Evolutionary conservation across 208 protist genomes (phyloP).

Genomic region (Leishmania gerbilli): DNA sequence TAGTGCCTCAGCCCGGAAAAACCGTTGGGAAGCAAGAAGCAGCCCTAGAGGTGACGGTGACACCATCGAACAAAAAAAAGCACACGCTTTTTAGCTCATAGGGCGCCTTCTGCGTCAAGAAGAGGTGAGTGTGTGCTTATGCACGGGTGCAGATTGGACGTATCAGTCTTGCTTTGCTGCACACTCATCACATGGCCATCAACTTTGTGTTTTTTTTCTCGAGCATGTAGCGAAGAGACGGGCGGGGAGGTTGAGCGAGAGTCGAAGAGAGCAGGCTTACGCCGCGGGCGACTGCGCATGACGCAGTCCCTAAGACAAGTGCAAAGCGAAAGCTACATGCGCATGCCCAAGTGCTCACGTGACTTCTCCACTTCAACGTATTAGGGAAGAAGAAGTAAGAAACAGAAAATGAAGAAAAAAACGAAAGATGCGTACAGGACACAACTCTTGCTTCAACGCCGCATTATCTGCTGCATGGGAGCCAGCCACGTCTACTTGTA

Average conservation of each 20-base stretch:
- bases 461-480: background rate
- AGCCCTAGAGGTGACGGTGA: background rate
- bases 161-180: background rate
- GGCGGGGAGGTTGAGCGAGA: background rate
- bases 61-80: background rate
- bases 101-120: background rate
- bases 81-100: background rate
- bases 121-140: background rate
- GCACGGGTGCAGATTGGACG: background rate
- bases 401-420: background rate
- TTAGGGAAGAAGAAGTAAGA: background rate
- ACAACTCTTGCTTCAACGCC: background rate
- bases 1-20: background rate
- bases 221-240: background rate
- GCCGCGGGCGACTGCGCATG: background rate
- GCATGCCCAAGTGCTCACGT: background rate
- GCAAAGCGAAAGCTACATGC: background rate
- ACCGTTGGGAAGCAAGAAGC: background rate
- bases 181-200: background rate
- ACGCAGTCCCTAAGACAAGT: background rate
- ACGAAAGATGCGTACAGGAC: background rate
- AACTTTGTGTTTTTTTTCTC: background rate
- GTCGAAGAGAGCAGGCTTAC: conserved; percentile 10
- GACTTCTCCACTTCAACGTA: background rate
- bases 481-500: background rate